phyloP scores from a whole-genome alignment of 345 rosid genomes.

The Garcia nutans region DNA sequence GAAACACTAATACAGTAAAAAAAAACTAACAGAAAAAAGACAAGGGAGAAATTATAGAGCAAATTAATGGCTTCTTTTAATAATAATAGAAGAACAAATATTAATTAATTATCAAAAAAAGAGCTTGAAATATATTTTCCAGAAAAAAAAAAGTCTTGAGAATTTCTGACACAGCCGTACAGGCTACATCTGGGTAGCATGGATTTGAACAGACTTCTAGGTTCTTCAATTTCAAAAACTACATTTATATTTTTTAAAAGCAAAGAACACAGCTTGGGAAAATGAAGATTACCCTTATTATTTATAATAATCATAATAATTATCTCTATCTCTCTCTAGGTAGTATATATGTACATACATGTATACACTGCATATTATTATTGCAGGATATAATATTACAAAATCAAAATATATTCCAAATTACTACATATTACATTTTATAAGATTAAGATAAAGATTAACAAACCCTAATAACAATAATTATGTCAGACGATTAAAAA shows the following conservation, averaged over 20 bases:
- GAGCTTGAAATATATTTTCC: background rate
- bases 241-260: background rate
- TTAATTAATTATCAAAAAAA: background rate
- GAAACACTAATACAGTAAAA: too few species aligned
- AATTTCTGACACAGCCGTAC: constrained; percentile 41
- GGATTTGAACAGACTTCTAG: constrained; percentile 60
- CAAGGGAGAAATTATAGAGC: background rate
- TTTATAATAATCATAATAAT: constrained; percentile 10
- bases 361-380: too few species aligned
- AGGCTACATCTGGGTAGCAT: constrained; percentile 44
- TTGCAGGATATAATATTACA: background rate
- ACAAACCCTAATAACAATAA: constrained; percentile 24
- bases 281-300: too few species aligned
- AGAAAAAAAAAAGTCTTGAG: background rate
- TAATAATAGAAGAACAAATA: background rate
- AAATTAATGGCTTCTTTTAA: background rate
- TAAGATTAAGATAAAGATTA: background rate
- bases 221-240: constrained; percentile 17
- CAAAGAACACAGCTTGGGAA: constrained; percentile 10
- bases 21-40: background rate
- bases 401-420: constrained; percentile 4
- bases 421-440: background rate
- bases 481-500: constrained; percentile 19
- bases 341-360: background rate
- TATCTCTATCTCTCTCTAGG: constrained; percentile 31